A percentile compares a stretch with the other conserved stretches of the same genome.
Conservation (phyloP, 2,329 filamentous ascomycete genomes). For the Phialemonium atrogriseum region DNA sequence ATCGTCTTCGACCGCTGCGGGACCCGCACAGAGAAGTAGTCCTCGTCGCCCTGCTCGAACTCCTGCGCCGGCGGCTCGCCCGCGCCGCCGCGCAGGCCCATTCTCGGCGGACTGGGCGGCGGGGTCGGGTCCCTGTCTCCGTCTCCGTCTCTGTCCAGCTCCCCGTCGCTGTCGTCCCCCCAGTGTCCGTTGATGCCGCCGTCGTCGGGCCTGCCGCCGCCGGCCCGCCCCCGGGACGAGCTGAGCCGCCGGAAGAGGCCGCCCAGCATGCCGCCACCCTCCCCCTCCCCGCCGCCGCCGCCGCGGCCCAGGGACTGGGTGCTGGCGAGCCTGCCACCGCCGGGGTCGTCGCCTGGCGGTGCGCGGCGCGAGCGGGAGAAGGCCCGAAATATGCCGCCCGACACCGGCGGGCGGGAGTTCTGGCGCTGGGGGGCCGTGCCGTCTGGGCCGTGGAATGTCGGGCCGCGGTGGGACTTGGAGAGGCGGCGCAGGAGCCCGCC, state of each 20-base stretch:
- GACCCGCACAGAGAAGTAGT: constrained; percentile 33
- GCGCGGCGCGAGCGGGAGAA: constrained; percentile 13
- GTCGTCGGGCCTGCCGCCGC: constrained; percentile 34
- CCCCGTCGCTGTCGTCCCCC: constrained; percentile 35
- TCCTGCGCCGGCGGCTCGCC: constrained; percentile 26
- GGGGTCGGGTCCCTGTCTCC: constrained; percentile 12
- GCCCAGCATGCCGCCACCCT: constrained; percentile 10
- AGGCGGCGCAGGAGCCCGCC: constrained; percentile 20
- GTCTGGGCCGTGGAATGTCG: constrained; percentile 14
- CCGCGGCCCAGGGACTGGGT: constrained; percentile 16
- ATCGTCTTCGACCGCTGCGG: too few relatives aligned
- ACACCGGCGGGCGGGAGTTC: constrained; percentile 14
- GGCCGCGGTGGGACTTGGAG: constrained; percentile 12
- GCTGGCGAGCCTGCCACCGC: constrained; percentile 7
- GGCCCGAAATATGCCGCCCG: constrained; percentile 13
- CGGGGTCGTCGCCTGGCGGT: constrained; percentile 5
- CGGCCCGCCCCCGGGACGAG: constrained; percentile 18
- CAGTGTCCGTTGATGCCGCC: constrained; percentile 49
- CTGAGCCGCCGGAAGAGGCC: constrained; percentile 31
- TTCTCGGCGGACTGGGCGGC: constrained; percentile 7
- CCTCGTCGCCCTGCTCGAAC: constrained; percentile 47
- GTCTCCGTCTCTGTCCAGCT: constrained; percentile 21
- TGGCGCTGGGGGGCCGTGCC: constrained; percentile 9
- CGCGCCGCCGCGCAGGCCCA: constrained; percentile 22
- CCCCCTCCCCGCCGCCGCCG: too few relatives aligned